phyloP scores from a whole-genome alignment of 768 basidiomycete genomes.

The Hygrophoropsis aurantiaca region DNA sequence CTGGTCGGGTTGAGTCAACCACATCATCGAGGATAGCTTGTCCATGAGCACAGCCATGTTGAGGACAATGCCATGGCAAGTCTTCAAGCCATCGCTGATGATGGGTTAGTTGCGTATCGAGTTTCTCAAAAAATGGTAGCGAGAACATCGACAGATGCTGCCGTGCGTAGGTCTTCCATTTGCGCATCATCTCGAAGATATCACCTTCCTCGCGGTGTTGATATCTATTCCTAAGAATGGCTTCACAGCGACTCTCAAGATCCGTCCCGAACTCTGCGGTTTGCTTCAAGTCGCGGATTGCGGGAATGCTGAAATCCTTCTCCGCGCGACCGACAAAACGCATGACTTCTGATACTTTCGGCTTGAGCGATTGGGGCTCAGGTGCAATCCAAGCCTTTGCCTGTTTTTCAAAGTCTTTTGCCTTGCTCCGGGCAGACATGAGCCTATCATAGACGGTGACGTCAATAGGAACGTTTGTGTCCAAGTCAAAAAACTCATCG shows the following conservation, averaged over 20 bases:
- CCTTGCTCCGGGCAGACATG: slow-evolving; percentile 62
- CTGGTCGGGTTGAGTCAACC: slow-evolving; percentile 67
- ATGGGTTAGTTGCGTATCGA: slow-evolving; percentile 63
- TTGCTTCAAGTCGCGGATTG: slow-evolving; percentile 63
- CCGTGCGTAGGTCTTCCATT: slow-evolving; percentile 73
- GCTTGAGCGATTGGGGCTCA: slow-evolving; percentile 53
- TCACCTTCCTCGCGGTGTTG: slow-evolving; percentile 55
- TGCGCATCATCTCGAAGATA: slow-evolving; percentile 68
- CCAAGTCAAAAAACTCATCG: slow-evolving; percentile 67
- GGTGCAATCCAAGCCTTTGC: slow-evolving; percentile 69
- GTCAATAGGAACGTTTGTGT: slow-evolving; percentile 69
- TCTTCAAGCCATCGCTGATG: slow-evolving; percentile 75
- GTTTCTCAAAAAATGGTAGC: slow-evolving; percentile 69
- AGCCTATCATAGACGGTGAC: slow-evolving; percentile 64
- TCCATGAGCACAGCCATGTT: slow-evolving; percentile 65
- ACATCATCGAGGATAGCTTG: slow-evolving; percentile 73
- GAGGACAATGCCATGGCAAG: slow-evolving; percentile 76
- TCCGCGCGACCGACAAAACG: slow-evolving; percentile 69
- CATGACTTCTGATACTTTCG: slow-evolving; percentile 68
- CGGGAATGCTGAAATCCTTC: slow-evolving; percentile 72
- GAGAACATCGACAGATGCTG: slow-evolving; percentile 73
- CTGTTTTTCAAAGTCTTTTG: slow-evolving; percentile 78
- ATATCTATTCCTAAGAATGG: slow-evolving; percentile 66
- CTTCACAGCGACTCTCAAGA: slow-evolving; percentile 73
- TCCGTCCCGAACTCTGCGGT: slow-evolving; percentile 77